These are phyloP conservation scores for Filobasidium uniguttulatum DNA, from an alignment of 1,284 basidiomycete species.

Conservation along the genomic window DNA sequence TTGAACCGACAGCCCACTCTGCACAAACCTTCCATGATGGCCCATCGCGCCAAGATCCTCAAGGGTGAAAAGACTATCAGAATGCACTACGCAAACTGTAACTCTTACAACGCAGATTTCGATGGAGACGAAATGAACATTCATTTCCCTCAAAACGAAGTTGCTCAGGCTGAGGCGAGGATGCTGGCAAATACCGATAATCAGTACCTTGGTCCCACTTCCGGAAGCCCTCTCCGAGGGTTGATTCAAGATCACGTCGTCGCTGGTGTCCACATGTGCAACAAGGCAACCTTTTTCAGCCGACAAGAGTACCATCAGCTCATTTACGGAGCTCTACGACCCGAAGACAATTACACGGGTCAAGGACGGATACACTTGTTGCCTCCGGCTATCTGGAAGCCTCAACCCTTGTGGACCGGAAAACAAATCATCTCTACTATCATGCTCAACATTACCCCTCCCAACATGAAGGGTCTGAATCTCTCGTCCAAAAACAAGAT, in stretches of 20 bases:
- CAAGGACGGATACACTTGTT: constrained; percentile 62
- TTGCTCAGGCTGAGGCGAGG: constrained; percentile 85
- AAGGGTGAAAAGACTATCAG: constrained; percentile 97
- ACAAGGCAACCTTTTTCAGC: constrained; percentile 85
- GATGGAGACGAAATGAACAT: constrained; percentile 99
- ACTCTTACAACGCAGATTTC: constrained; percentile 61
- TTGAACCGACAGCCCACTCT: constrained; percentile 97
- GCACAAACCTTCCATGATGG: constrained; percentile 99
- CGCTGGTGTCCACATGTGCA: constrained; percentile 98
- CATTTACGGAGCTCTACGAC: constrained; percentile 83
- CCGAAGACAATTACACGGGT: constrained; percentile 63
- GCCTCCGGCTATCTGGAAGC: constrained; percentile 85
- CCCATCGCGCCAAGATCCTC: constrained; percentile 81
- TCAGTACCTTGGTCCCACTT: constrained; percentile 96
- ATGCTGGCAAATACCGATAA: constrained; percentile 97
- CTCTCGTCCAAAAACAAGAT: constrained; percentile 77
- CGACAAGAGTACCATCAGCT: constrained; percentile 95
- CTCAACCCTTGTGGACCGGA: constrained; percentile 84
- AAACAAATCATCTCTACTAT: constrained; percentile 96
- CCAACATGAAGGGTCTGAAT: constrained; percentile 68
- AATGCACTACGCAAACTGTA: constrained; percentile 98
- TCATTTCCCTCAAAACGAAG: constrained; percentile 74
- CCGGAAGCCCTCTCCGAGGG: constrained; percentile 92
- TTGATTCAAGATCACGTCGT: constrained; percentile 99
- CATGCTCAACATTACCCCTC: constrained; percentile 78